Evolutionary conservation across 768 basidiomycete species (phyloP).

Genomic region (Amanita fuliginea): DNA sequence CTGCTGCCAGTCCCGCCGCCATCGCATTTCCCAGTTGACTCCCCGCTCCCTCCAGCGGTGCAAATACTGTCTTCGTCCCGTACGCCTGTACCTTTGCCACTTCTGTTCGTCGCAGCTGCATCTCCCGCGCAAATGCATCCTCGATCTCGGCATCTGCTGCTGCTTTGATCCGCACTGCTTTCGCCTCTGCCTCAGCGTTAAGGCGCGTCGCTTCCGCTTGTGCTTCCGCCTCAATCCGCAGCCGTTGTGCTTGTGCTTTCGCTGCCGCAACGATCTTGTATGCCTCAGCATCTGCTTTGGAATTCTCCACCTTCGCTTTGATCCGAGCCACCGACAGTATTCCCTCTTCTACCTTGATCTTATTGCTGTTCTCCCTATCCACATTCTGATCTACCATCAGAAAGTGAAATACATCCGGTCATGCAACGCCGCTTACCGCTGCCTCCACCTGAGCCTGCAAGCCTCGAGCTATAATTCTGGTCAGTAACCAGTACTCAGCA

Average conservation of each 20-base stretch:
- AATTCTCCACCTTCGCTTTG: constrained; percentile 53
- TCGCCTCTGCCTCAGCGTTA: constrained; percentile 65
- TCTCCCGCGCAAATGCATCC: constrained; percentile 66
- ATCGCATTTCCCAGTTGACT: constrained; percentile 49
- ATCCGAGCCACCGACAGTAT: constrained; percentile 67
- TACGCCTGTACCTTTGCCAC: constrained; percentile 52
- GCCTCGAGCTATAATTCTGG: constrained; percentile 42
- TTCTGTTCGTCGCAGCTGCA: constrained; percentile 61
- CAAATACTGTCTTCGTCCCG: constrained; percentile 60
- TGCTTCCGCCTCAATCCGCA: constrained; percentile 68
- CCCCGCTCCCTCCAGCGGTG: constrained; percentile 50
- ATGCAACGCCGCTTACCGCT: constrained; percentile 35
- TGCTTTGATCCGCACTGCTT: constrained; percentile 54
- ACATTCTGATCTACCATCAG: constrained; percentile 44
- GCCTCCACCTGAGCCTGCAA: constrained; percentile 84
- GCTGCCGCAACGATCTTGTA: constrained; percentile 67
- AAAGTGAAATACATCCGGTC: not conserved
- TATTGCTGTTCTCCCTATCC: constrained; percentile 80
- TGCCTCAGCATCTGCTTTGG: constrained; percentile 67
- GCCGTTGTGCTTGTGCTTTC: constrained; percentile 57
- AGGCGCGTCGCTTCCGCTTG: constrained; percentile 70
- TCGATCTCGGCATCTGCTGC: constrained; percentile 48
- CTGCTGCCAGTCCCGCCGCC: constrained; percentile 62
- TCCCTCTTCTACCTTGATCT: constrained; percentile 79
- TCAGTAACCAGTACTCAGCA: not conserved